phyloP scores from a whole-genome alignment of 176 grass and related monocot genomes.

The Paspalum vaginatum region DNA sequence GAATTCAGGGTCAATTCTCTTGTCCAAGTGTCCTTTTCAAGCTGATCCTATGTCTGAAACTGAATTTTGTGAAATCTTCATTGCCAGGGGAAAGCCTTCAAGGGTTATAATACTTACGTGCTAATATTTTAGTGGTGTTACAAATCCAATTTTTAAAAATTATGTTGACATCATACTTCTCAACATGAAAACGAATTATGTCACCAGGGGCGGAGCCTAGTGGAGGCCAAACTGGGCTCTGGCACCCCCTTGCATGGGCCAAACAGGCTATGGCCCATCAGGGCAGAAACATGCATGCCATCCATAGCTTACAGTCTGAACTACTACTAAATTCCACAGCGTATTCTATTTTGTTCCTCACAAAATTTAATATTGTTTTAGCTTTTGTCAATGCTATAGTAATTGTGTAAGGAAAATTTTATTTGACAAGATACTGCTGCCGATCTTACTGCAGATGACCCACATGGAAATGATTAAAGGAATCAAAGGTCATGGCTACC shows the following conservation, averaged over 20 bases:
- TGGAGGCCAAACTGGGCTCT: no score
- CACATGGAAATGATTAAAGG: slow-evolving; percentile 99
- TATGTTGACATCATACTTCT: not conserved
- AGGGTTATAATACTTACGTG: slow-evolving; percentile 1
- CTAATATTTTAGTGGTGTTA: not conserved
- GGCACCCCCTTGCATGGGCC: no score
- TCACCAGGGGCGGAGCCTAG: no score
- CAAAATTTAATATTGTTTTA: not conserved
- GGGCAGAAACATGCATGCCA: no score
- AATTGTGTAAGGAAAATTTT: not conserved
- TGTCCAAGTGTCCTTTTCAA: slow-evolving; percentile 21
- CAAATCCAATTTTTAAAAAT: not conserved
- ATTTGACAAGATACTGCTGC: slow-evolving; percentile 33
- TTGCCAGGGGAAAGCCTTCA: not conserved
- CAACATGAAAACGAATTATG: not conserved
- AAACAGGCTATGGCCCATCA: no score
- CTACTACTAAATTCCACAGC: not conserved
- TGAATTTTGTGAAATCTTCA: slow-evolving; percentile 11
- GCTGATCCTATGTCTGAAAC: slow-evolving; percentile 6
- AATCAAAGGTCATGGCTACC: slow-evolving; percentile 95
- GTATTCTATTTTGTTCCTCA: not conserved
- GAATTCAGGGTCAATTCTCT: slow-evolving; percentile 77
- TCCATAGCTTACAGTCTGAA: no score
- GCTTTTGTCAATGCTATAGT: not conserved
- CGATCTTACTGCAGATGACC: slow-evolving; percentile 65